phyloP scores from a whole-genome alignment of 2,329 filamentous ascomycete genomes.

The Microdochium nivale region DNA sequence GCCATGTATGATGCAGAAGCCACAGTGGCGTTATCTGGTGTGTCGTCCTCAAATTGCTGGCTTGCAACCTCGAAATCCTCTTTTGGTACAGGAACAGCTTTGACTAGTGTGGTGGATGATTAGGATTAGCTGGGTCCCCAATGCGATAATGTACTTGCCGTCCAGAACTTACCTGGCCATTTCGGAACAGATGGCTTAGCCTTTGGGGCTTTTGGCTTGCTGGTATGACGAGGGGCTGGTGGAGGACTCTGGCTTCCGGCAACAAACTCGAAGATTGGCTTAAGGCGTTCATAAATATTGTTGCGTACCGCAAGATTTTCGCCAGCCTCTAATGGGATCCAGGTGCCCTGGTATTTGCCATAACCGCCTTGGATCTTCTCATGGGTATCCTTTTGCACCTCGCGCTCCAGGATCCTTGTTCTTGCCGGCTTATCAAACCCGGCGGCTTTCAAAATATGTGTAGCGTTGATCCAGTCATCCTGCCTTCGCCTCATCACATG shows the following conservation, averaged over 20 bases:
- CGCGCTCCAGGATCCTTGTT: conserved; percentile 89
- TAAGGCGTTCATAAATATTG: conserved; percentile 73
- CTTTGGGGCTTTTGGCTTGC: conserved; percentile 72
- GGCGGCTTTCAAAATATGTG: conserved; percentile 93
- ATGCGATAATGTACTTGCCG: neutral
- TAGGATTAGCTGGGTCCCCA: neutral
- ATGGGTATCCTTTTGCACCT: conserved; percentile 92
- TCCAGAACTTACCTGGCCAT: conserved; percentile 35
- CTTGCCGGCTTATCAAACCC: conserved; percentile 95
- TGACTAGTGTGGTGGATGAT: conserved; percentile 6
- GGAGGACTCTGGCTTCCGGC: conserved; percentile 83
- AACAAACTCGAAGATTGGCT: conserved; percentile 81
- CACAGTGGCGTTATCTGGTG: conserved; percentile 73
- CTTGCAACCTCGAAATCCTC: conserved; percentile 61
- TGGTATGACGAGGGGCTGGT: conserved; percentile 86
- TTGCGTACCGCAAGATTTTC: conserved; percentile 79
- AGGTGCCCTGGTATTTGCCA: conserved; percentile 98
- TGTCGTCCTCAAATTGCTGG: conserved; percentile 61
- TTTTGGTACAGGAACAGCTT: conserved; percentile 25
- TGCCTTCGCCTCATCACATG: conserved; percentile 93
- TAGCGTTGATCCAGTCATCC: conserved; percentile 99
- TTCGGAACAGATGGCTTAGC: conserved; percentile 52
- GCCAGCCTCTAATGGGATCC: conserved; percentile 83
- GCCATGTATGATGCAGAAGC: conserved; percentile 78
- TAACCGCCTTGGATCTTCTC: conserved; percentile 98